A percentile compares a stretch with the other conserved stretches of the same genome.
These are phyloP conservation scores for Thinopyrum elongatum DNA, from an alignment of 176 grass and related monocot genomes.

Conservation along the genomic window DNA sequence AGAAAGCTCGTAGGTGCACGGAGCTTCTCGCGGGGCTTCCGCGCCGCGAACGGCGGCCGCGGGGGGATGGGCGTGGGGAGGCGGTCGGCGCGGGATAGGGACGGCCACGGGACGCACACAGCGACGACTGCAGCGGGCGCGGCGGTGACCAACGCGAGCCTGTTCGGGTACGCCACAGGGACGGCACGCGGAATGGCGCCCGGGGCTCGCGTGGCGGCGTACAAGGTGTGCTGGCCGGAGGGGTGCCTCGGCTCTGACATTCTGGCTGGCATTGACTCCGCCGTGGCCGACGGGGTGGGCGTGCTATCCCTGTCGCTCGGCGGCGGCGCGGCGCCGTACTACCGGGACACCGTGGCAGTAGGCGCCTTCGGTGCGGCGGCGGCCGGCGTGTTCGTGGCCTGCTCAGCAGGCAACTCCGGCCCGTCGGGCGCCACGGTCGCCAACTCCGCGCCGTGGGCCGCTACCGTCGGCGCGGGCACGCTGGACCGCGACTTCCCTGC, in stretches of 20 bases:
- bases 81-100: constrained; percentile 68
- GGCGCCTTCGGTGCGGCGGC: constrained; percentile 72
- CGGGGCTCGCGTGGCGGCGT: constrained; percentile 79
- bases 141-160: constrained; percentile 74
- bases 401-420: constrained; percentile 93
- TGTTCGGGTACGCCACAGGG: constrained; percentile 84
- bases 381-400: constrained; percentile 85
- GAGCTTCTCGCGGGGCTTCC: constrained; percentile 86
- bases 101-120: constrained; percentile 95
- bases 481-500: constrained; percentile 87
- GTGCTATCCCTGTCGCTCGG: constrained; percentile 93
- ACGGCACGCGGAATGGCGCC: constrained; percentile 86
- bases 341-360: constrained; percentile 80
- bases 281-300: constrained; percentile 69
- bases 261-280: constrained; percentile 82
- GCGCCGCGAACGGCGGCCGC: constrained; percentile 34
- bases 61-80: neutral
- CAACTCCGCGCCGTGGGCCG: constrained; percentile 88
- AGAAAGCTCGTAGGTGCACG: constrained; percentile 81
- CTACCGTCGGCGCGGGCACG: constrained; percentile 79
- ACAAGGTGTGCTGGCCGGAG: constrained; percentile 91
- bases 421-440: constrained; percentile 60
- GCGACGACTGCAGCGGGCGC: constrained; percentile 71
- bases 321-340: constrained; percentile 80
- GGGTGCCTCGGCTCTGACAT: constrained; percentile 92